These are phyloP conservation scores for Haplosporangium sp. DNA, from an alignment of 371 early-diverging fungal genomes.

Conservation along the genomic window DNA sequence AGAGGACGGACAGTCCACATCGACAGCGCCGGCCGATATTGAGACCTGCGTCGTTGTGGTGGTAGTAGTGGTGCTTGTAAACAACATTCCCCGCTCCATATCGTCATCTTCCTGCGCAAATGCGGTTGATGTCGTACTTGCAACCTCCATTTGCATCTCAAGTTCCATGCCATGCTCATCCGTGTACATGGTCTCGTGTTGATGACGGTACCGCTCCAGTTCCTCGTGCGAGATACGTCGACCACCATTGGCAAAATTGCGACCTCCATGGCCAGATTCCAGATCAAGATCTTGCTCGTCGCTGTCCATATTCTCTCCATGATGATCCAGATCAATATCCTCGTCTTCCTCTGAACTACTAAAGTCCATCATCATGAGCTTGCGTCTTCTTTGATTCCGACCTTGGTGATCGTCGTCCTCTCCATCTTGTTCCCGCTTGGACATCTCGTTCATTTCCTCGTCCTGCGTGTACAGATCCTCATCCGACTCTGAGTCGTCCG, in stretches of 20 bases:
- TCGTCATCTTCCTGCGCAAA: constrained; percentile 11
- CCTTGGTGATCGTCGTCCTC: constrained; percentile 34
- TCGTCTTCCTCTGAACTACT: constrained; percentile 46
- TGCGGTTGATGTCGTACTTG: constrained; percentile 4
- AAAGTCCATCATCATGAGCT: constrained; percentile 51
- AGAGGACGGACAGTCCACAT: constrained; percentile 23
- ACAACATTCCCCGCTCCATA: constrained; percentile 4
- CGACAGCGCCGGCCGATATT: constrained; percentile 9
- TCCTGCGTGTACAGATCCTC: constrained; percentile 30
- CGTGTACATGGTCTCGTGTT: constrained; percentile 58
- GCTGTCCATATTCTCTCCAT: constrained; percentile 33
- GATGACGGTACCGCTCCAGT: constrained; percentile 54
- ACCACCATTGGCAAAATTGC: background rate
- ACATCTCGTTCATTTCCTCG: constrained; percentile 26
- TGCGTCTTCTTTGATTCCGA: constrained; percentile 32
- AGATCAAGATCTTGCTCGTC: constrained; percentile 43
- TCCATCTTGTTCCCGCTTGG: constrained; percentile 31
- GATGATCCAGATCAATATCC: constrained; percentile 34
- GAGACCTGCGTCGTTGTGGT: constrained; percentile 7
- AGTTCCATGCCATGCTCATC: constrained; percentile 21
- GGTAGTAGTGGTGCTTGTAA: background rate
- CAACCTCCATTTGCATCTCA: constrained; percentile 28
- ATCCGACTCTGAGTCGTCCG: constrained; percentile 42
- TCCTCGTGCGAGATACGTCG: constrained; percentile 50
- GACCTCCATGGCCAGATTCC: constrained; percentile 34